Conservation (phyloP, 768 basidiomycete genomes). For the Ramaria sp. region DNA sequence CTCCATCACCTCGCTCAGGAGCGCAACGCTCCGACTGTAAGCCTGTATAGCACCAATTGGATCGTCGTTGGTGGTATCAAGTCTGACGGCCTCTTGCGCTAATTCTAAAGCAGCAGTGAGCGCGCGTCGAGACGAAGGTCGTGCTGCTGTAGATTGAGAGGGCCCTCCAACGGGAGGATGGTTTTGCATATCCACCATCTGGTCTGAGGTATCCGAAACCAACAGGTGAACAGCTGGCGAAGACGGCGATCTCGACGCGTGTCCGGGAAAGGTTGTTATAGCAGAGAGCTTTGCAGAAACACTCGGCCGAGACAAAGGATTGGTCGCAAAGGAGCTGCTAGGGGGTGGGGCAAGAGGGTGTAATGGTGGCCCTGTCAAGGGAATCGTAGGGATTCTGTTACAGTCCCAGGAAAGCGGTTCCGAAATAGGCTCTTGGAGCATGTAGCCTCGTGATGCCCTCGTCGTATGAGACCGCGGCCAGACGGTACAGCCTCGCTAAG, state of each 20-base stretch:
- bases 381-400: slow-evolving; percentile 20
- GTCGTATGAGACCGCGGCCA: not conserved
- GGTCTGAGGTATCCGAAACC: not conserved
- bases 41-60: slow-evolving; percentile 83
- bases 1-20: slow-evolving; percentile 89
- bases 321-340: slow-evolving; percentile 13
- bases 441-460: not conserved
- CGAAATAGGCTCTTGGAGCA: not conserved
- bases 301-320: slow-evolving; percentile 23
- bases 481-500: not conserved
- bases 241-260: slow-evolving; percentile 25
- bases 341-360: slow-evolving; percentile 21
- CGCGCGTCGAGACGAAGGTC: slow-evolving; percentile 75
- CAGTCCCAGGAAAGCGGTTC: slow-evolving; percentile 5
- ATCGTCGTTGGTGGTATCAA: slow-evolving; percentile 82
- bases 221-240: slow-evolving; percentile 15
- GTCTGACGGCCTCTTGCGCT: slow-evolving; percentile 80
- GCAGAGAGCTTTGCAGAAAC: slow-evolving; percentile 43
- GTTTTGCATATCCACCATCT: slow-evolving; percentile 1
- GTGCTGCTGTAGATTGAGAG: slow-evolving; percentile 18
- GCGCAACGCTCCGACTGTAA: slow-evolving; percentile 75
- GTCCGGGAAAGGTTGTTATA: slow-evolving; percentile 54
- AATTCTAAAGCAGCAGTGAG: slow-evolving; percentile 79
- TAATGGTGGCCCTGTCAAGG: slow-evolving; percentile 20
- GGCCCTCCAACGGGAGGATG: not conserved